Conservation (phyloP, 352 stramenopile genomes). For the Pilasporangium apinafurcum region DNA sequence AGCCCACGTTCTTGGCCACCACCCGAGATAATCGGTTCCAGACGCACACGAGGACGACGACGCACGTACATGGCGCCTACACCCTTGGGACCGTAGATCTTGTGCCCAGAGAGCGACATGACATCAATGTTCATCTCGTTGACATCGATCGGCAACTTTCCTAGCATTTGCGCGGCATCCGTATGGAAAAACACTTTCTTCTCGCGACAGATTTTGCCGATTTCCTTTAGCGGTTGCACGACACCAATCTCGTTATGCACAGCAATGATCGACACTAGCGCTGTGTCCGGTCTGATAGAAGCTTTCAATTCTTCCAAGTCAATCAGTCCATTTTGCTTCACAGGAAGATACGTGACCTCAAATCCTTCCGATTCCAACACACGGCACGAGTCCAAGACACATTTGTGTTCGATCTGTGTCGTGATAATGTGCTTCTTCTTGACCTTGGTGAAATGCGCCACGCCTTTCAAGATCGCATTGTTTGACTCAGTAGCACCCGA, state of each 20-base stretch:
- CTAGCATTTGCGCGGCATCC: slow-evolving; percentile 98
- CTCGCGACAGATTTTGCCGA: slow-evolving; percentile 90
- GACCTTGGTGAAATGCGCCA: slow-evolving; percentile 92
- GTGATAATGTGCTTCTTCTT: slow-evolving; percentile 99
- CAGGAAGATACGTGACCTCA: slow-evolving; percentile 97
- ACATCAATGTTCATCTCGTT: slow-evolving; percentile 98
- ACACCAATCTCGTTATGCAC: slow-evolving; percentile 99
- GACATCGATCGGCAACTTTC: slow-evolving; percentile 97
- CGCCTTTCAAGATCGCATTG: slow-evolving; percentile 98
- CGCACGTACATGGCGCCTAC: slow-evolving; percentile 98
- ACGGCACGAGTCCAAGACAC: slow-evolving; percentile 98
- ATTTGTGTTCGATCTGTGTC: slow-evolving; percentile 97
- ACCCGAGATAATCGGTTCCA: slow-evolving; percentile 97
- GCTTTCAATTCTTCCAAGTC: slow-evolving; percentile 93
- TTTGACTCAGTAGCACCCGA: slow-evolving; percentile 99
- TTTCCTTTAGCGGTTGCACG: slow-evolving; percentile 96
- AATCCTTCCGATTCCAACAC: slow-evolving; percentile 96
- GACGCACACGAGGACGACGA: slow-evolving; percentile 92
- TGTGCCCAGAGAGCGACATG: slow-evolving; percentile 98
- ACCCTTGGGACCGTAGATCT: slow-evolving; percentile 99
- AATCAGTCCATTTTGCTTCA: slow-evolving; percentile 90
- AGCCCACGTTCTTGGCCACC: slow-evolving; percentile 98
- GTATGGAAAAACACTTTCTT: slow-evolving; percentile 98
- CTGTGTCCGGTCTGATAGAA: slow-evolving; percentile 94
- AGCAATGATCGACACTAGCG: slow-evolving; percentile 96